These are phyloP conservation scores for Penicillium sp. DNA, from an alignment of 2,329 filamentous ascomycete species.

Conservation along the genomic window DNA sequence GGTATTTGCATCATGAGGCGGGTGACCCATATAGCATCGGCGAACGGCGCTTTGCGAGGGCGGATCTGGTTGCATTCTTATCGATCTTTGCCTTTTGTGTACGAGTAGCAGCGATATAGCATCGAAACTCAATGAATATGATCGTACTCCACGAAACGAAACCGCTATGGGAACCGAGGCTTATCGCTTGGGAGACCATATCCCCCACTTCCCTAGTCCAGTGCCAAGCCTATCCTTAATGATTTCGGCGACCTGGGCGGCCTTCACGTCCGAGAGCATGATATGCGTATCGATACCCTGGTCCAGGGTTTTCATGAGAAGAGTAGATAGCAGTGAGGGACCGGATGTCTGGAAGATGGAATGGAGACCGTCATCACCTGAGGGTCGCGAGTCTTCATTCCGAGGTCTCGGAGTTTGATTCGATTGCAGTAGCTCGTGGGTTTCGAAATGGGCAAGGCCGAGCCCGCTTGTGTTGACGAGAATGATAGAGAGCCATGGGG, in stretches of 20 bases:
- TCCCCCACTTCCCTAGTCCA: slow-evolving; percentile 41
- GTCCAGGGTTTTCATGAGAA: slow-evolving; percentile 40
- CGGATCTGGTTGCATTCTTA: slow-evolving; percentile 11
- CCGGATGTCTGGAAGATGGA: slow-evolving; percentile 30
- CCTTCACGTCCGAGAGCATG: slow-evolving; percentile 34
- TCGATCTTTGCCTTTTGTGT: slow-evolving; percentile 12
- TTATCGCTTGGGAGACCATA: slow-evolving; percentile 25
- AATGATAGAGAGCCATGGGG: slow-evolving; percentile 34
- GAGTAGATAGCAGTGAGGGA: slow-evolving; percentile 28
- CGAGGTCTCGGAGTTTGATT: background rate
- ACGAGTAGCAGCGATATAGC: slow-evolving; percentile 18
- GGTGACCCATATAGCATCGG: slow-evolving; percentile 17
- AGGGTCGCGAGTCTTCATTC: slow-evolving; percentile 3
- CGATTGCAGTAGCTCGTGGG: background rate
- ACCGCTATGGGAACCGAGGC: background rate
- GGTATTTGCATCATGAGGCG: slow-evolving; percentile 14
- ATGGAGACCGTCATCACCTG: slow-evolving; percentile 25
- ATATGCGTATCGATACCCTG: slow-evolving; percentile 45
- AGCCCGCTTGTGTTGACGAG: slow-evolving; percentile 42
- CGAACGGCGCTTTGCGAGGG: slow-evolving; percentile 25
- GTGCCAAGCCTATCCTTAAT: slow-evolving; percentile 43
- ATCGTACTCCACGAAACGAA: background rate
- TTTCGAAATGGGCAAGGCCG: slow-evolving; percentile 18
- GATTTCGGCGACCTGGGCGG: slow-evolving; percentile 37
- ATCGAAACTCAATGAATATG: slow-evolving; percentile 14